phyloP scores from a whole-genome alignment of 2,329 filamentous ascomycete species.

The Nannizziopsis barbatae region DNA sequence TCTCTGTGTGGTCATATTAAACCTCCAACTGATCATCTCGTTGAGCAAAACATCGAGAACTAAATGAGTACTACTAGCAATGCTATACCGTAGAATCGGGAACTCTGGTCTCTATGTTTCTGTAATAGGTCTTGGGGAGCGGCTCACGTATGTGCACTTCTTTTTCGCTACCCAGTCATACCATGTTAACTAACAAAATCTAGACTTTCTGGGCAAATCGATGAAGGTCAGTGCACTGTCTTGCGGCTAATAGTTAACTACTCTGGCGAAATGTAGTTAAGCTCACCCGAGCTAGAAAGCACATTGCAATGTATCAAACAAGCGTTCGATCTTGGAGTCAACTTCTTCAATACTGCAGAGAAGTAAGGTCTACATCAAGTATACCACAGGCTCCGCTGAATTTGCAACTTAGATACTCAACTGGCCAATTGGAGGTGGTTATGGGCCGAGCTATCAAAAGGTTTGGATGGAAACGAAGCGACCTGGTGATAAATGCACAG shows the following conservation, averaged over 20 bases:
- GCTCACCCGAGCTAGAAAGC: conserved; percentile 14
- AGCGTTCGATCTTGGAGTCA: conserved; percentile 48
- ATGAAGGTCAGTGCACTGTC: conserved; percentile 41
- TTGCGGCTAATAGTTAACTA: too few species aligned
- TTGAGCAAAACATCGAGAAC: too few species aligned
- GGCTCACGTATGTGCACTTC: conserved; percentile 22
- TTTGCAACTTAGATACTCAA: conserved; percentile 33
- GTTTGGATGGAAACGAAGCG: conserved; percentile 47
- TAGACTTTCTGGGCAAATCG: conserved; percentile 55
- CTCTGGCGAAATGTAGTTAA: too few species aligned
- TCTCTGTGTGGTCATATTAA: too few species aligned
- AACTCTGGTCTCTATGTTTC: conserved; percentile 63
- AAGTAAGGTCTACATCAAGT: conserved; percentile 18
- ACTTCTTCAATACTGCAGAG: conserved; percentile 50
- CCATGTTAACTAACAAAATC: conserved; percentile 34
- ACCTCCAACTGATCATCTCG: too few species aligned
- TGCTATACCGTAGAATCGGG: conserved; percentile 62
- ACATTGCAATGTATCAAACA: conserved; percentile 36
- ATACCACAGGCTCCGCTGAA: conserved; percentile 3
- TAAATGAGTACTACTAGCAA: conserved; percentile 27
- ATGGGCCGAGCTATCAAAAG: conserved; percentile 48
- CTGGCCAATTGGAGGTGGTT: conserved; percentile 43
- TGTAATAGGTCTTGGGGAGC: conserved; percentile 52
- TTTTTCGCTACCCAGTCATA: neutral
- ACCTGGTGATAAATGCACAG: conserved; percentile 33